A percentile compares a stretch with the other conserved stretches of the same genome.
Conservation (phyloP, 768 basidiomycete species). For the Pulveroboletus sp. region DNA sequence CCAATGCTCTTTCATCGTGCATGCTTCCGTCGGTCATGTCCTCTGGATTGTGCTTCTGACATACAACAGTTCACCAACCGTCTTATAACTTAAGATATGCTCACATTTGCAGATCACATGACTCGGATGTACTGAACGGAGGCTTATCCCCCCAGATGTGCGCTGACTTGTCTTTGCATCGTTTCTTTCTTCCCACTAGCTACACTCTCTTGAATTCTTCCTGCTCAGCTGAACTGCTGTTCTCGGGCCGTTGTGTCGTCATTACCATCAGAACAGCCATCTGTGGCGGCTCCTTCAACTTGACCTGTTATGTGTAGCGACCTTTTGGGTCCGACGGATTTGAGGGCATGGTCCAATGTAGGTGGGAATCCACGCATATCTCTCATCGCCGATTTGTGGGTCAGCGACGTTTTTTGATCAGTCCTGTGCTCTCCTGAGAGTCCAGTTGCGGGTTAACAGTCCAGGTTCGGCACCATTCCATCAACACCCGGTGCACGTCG, state of each 20-base stretch:
- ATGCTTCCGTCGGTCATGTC: neutral
- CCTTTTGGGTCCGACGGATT: neutral
- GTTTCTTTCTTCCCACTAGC: conserved; percentile 3
- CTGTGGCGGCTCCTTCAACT: neutral
- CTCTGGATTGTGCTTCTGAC: neutral
- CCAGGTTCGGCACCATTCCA: conserved; percentile 10
- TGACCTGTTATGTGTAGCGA: neutral
- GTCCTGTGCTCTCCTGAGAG: neutral
- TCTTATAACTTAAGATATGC: neutral
- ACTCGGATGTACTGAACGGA: neutral
- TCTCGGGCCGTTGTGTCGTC: neutral
- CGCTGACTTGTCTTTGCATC: neutral
- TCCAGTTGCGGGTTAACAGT: neutral
- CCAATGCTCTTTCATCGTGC: no score
- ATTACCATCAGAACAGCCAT: neutral
- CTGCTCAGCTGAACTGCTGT: neutral
- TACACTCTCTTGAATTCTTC: conserved; percentile 8
- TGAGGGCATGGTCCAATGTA: neutral
- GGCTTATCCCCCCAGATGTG: neutral
- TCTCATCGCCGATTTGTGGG: neutral
- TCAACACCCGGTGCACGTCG: neutral
- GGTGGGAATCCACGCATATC: neutral
- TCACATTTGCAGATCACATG: neutral
- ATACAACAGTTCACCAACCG: neutral
- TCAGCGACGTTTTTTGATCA: neutral